Evolutionary conservation across 495 filamentous ascomycete genomes (phyloP), one percentile per base, ranked within the genome.

Genomic region (Penicillium longicatenatum): DNA sequence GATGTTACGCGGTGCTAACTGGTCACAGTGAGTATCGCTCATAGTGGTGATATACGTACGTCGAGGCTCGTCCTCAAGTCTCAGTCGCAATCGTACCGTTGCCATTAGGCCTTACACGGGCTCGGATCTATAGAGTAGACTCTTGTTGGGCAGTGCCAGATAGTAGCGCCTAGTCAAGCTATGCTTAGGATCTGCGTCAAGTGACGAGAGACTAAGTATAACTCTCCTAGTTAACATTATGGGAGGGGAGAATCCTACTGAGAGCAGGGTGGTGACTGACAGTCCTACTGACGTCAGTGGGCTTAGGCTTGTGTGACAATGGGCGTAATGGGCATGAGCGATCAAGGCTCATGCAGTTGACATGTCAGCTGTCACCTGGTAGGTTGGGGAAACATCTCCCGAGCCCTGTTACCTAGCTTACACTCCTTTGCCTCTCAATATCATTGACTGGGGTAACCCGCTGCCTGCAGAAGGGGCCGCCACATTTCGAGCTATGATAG

Each of bases 271-370:
- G 31, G 31, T 10, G 31, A 10, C 31, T 35, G 31, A 35, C 31
- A 35, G 31, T 35, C 3, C 31, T 35, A 35, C 31, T 35, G 31
- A 35, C 31, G 7, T 35, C 31, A 35, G 31, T 35, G 31, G 29
- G 31, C 31, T 35, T 12, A 35, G 1, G 4, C 12, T 35, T 11
- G 31, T 35, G 31, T 35, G 31, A 35, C 31, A 35, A 10, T 35
- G 31, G 31, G 31, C 31, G 31, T 14, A 1, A 35, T 35, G 31
- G 9, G 31, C 31, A 35, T 35, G 31, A 35, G 17, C 20, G 33
- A 22, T 52, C 33, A 50, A 37, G n/a, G 44, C 29, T 44, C 43
- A 31, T 49, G 54, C 54, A 48, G 35, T 55, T 35, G 54, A 49
- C 54, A 48, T 12, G 30, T 55, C 44, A 49, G 41, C 54, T 55